Evolutionary conservation across 306 rosid species (phyloP), one percentile per base, ranked within the genome.

Genomic region (Elaeagnus macrophylla): DNA sequence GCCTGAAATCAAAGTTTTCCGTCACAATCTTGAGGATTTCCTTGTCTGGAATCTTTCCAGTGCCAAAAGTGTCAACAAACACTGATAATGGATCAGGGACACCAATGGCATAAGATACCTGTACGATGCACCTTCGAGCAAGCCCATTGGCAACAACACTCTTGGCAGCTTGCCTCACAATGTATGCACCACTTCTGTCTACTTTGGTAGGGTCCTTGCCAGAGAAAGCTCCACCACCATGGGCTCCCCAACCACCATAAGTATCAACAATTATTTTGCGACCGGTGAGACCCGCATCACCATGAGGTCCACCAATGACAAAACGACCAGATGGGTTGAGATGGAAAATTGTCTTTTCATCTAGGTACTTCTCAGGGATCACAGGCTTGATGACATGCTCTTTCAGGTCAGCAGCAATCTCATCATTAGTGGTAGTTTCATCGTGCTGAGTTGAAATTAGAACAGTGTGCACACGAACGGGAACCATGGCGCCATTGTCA

Each of bases 161-260:
- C 77, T 77, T 81, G 41, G 88, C 88, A 60, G 83, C 88, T 71
- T 81, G 88, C 67, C 88, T 75, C 39, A 77, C 88, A 66, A 77
- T 66, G 69, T 81, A 81, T 57, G 83, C 83, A 36, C 81, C 83
- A 18, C 88, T 77, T 66, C 87, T 68, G n/a, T 81, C 87, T 1
- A 77, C 87, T 70, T 77, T 81, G 49, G 87, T 74, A 1, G 83
- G 83, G 45, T 81, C 87, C 70, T 81, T 81, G 54, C 83, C 79
- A 12, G 83, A 81, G 74, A 81, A 81, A 15, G 87, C 87, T 47
- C 83, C 87, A 12, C 87, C 87, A n/a, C 87, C 87, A 56, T 81
- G 87, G 7, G 87, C 87, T 56, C 83, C 87, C 87, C 87, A 81
- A 54, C 87, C 87, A 19, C 87, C 87, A 39, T 81, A 81, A 17